Base-by-base conservation (phyloP, 2,329 filamentous ascomycete species). In the Alternaria sp. region DNA sequence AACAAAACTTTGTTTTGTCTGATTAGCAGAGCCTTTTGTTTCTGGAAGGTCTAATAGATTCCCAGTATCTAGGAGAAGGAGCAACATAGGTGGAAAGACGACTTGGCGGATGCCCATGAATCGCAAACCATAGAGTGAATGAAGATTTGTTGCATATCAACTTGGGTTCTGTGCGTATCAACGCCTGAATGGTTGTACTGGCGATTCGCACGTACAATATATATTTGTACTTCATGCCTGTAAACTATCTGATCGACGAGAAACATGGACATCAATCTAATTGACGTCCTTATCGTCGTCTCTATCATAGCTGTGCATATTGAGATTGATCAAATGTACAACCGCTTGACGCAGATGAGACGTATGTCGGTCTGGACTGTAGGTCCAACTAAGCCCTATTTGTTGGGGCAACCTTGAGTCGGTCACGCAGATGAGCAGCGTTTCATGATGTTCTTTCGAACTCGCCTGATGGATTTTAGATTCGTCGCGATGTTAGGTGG, bases 351-450 rank as follows among this genome's bases (percentile, higher is more conserved):
- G 20, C 20, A 16, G 39, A 24, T 6, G 20, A 24, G 20, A 42
- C 39, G 11, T 11, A 42, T 24, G 18, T 42, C 39, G 20, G 20
- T 24, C 11, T 42, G 12, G 6, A 12, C 39, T 8, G 11, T 24
- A 24, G 9, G 39, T 12, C 39, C 11, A 42, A 16, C 6, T 12
- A 42, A 42, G 39, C 22, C 11, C 7, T 16, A 9, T 42, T 49
- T 22, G 5, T 32, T 49, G 4, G 46, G 1, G 12, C 30, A 26
- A 20, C 9, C 32, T 6, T 6, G 1, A 20, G 8, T 26, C 32
- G n/a, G 20, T 4, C 20, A 26, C 14, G 14, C 1, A 14, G 5
- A 1, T 26, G 32, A 1, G 1, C 14, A 9, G 3, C 2, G 6
- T 7, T 4, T 6, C 11, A 1, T 20, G 20, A 18, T 26, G 14